Evolutionary conservation across 306 rosid genomes (phyloP), one percentile per base, ranked within the genome.

Genomic region (Parietaria judaica): DNA sequence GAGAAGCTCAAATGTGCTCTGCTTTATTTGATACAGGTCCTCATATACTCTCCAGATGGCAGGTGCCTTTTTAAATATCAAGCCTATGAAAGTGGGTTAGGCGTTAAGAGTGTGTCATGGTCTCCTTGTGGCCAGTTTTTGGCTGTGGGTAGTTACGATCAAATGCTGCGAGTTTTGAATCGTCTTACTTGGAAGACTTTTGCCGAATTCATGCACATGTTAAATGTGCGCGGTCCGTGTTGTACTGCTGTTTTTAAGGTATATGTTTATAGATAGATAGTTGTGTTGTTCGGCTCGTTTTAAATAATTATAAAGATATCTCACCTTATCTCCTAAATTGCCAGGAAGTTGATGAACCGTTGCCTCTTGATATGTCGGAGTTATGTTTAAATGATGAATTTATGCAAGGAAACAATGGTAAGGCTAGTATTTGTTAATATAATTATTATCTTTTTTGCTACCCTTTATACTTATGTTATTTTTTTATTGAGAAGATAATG

Each of bases 111-210:
- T 61, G 95, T 88, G 55, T 85, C 96, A 45, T 91, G 98, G 98
- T 91, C 96, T 75, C 95, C 96, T 43, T 91, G 96, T 82, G 98
- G 98, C 39, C 96, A 86, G 71, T 91, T 80, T 80, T 84, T 91
- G 34, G 96, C 98, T 36, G 98, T 91, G 54, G 96, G 98, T 52
- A 91, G 98, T 72, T 92, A 88, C 74, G 99, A 92, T 67, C 95
- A 92, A 80, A 92, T 84, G 94, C 74, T 92, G 90, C 86, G 96
- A 71, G 95, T 88, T 70, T 78, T 91, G 67, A 86, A 83, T 84
- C 98, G 84, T 74, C 79, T 91, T 43, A 91, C 96, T 64, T 91
- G 98, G 98, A 91, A 85, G 73, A 91, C 96, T 67, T 91, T 91
- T 80, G 98, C 98, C n/a, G 98, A 91, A 80, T 81, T 91, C 63